Evolutionary conservation across 306 rosid species (phyloP).

Genomic region (Corylus avellana): DNA sequence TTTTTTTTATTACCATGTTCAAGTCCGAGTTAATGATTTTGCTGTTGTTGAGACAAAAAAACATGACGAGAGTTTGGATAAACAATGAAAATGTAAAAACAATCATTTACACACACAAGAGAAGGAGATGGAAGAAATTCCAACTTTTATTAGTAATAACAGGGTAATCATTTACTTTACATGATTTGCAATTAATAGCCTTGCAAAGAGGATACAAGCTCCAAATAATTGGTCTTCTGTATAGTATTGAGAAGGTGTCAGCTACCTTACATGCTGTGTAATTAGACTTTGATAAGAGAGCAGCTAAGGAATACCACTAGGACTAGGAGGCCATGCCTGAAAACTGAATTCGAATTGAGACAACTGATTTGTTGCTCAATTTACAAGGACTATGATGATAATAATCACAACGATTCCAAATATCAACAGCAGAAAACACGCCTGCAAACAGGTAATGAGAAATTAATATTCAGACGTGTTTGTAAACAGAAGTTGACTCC

Average conservation of each 20-base stretch:
- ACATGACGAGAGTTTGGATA: neutral
- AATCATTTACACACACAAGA: neutral
- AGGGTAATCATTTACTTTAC: no score
- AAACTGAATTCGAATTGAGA: neutral
- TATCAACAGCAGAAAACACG: constrained; percentile 90
- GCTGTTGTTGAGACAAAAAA: constrained; percentile 9
- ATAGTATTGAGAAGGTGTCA: neutral
- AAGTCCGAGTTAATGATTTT: constrained; percentile 52
- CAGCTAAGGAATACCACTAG: neutral
- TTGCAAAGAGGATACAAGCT: neutral
- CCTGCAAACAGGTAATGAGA: constrained; percentile 34
- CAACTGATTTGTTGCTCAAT: constrained; percentile 34
- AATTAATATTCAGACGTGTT: no score
- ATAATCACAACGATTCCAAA: constrained; percentile 85
- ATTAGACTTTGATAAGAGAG: neutral
- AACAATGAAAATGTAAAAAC: neutral
- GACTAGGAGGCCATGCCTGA: neutral
- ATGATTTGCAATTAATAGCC: no score
- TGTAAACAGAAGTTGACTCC: no score
- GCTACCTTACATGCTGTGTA: neutral
- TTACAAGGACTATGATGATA: constrained; percentile 74
- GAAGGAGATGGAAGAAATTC: neutral
- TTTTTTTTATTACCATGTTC: constrained; percentile 52
- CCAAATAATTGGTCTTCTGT: neutral
- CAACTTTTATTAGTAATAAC: neutral